Base-by-base conservation (phyloP, 2,329 filamentous ascomycete species). In the Talaromyces sp. region DNA sequence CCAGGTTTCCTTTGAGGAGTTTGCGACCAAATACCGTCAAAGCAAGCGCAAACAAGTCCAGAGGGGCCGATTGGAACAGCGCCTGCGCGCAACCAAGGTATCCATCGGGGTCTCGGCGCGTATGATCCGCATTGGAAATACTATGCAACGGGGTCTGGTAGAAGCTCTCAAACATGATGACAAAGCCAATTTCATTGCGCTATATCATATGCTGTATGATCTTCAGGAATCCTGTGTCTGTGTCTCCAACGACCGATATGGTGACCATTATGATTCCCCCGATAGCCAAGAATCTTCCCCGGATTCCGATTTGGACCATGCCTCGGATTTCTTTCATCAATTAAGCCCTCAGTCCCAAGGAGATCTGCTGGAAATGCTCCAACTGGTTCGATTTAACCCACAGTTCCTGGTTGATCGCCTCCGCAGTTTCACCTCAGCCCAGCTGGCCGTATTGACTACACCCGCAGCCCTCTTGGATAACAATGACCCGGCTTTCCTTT, bases 381-480 rank as follows among this genome's bases (percentile, higher is more conserved):
- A 85, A 44, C 85, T 90, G 72, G 83, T 97, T 57, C 86, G 93
- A 63, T 91, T 88, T 58, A 92, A 96, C 70, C 87, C 91, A 33
- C 86, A 92, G 65, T 97, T 95, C 73, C 73, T 99, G 71, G 90
- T 93, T 65, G 86, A 89, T 58, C 85, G 92, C 60, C 82, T 99
- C 60, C 86, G 86, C 69, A 86, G 84, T 65, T 79, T 99, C 61
- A 86, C 86, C 50, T 84, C 86, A 54, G 77, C 85, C 56, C 92
- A 97, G 73, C 81, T 97, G 49, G 84, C 87, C 62, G 82, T 87
- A 51, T 81, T 99, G 58, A 86, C 90, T 41, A 86, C 86, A 48
- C 90, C 90, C 60, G 88, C 92, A 70, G 87, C 90, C 69, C 84
- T 85, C 60, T 80, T 91, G 75, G 90, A 95, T 63, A 85, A 88